A percentile compares a stretch with the other conserved stretches of the same genome.
Conservation (phyloP, 164 flowering plant genomes). For the Aristolochia contorta region DNA sequence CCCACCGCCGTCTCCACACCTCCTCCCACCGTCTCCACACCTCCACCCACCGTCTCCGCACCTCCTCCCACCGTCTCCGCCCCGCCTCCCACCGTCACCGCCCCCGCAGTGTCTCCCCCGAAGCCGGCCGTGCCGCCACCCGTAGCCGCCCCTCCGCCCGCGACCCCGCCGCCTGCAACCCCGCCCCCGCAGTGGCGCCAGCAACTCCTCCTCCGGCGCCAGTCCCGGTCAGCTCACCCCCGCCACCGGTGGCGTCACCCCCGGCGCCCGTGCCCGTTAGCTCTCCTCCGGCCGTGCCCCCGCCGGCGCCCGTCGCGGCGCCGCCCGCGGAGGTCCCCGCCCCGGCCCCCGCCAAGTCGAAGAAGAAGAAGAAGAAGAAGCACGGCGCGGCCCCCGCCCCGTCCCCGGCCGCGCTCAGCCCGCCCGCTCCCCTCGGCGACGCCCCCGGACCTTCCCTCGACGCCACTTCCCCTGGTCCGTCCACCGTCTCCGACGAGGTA, state of each 20-base stretch:
- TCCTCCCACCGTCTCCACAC: conserved; percentile 1
- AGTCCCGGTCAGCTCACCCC: conserved; percentile 17
- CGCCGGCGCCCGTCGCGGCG: conserved; percentile 17
- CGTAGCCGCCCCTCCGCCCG: conserved; percentile 7
- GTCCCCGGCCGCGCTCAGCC: conserved; percentile 11
- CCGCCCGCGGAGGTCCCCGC: conserved; percentile 1
- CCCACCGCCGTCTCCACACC: background rate
- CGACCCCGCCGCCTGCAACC: conserved; percentile 12
- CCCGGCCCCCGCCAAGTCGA: conserved; percentile 29
- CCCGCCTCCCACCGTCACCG: background rate
- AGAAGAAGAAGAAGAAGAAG: conserved; percentile 14
- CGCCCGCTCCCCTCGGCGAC: conserved; percentile 28
- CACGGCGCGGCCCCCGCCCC: conserved; percentile 24
- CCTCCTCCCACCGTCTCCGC: background rate
- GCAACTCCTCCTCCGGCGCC: conserved; percentile 20
- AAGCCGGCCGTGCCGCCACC: background rate
- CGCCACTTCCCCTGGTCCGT: conserved; percentile 20
- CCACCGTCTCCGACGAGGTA: conserved; percentile 23
- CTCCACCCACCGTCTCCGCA: conserved; percentile 4
- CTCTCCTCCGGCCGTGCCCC: conserved; percentile 16
- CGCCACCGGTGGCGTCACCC: conserved; percentile 19
- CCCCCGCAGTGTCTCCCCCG: conserved; percentile 6
- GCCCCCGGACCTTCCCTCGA: conserved; percentile 26
- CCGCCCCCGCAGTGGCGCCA: conserved; percentile 18
- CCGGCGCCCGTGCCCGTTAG: conserved; percentile 16